phyloP scores from a whole-genome alignment of 1,284 basidiomycete species.

The Irpex rosettiformis region DNA sequence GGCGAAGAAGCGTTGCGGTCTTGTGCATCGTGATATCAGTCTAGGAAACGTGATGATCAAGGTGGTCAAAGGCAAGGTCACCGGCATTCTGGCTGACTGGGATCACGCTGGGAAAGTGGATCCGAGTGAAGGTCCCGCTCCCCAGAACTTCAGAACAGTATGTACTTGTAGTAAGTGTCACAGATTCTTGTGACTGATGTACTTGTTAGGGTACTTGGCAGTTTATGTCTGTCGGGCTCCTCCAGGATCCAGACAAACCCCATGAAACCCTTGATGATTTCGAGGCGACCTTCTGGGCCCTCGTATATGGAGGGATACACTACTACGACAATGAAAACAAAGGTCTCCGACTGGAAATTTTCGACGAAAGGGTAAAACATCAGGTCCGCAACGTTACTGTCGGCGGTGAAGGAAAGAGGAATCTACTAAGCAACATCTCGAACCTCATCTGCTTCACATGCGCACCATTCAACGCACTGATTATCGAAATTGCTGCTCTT shows the following conservation, averaged over 20 bases:
- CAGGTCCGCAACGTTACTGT: background rate
- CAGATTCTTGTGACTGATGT: too few species aligned
- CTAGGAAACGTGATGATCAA: background rate
- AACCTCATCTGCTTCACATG: background rate
- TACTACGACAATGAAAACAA: slow-evolving; percentile 3
- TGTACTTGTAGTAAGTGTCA: too few species aligned
- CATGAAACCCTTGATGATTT: slow-evolving; percentile 4
- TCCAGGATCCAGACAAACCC: background rate
- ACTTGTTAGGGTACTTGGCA: slow-evolving; percentile 4
- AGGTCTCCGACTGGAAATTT: background rate
- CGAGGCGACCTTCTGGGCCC: slow-evolving; percentile 3
- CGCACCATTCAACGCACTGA: background rate
- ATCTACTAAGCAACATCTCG: background rate
- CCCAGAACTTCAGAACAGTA: background rate
- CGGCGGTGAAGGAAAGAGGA: background rate
- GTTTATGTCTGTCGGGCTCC: slow-evolving; percentile 4
- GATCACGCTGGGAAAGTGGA: background rate
- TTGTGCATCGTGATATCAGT: background rate
- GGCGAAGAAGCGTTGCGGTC: background rate
- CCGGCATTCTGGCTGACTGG: background rate
- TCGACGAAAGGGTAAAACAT: background rate
- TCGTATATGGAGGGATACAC: slow-evolving; percentile 1
- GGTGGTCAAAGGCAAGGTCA: background rate
- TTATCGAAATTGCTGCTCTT: background rate
- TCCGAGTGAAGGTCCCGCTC: background rate